Base-by-base conservation (phyloP, 495 filamentous ascomycete species). In the Penicillium desertorum region DNA sequence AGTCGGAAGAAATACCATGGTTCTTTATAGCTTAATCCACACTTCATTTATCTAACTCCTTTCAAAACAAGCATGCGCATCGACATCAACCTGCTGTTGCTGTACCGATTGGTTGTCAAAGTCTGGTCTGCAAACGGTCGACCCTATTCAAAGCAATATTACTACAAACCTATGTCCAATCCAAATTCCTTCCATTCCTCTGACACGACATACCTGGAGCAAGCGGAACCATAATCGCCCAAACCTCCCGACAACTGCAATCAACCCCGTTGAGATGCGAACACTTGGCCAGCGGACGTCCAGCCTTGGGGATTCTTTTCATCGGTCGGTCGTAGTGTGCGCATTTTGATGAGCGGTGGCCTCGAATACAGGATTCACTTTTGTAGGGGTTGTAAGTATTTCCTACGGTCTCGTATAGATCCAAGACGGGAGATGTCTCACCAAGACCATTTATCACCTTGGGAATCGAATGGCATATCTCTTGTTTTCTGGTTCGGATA, bases 181-280 rank as follows among this genome's bases (percentile, higher is more conserved):
- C 23, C 14, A 19, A 10, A 29, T 9, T 2, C 6, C 8, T n/a
- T 27, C 12, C 10, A 17, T 22, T 17, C 5, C 30, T 50, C 30
- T 27, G 25, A 27, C 8, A 34, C 12, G 20, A 25, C 37, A n/a
- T 53, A 53, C 39, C 51, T 43, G 39, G 46, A 34, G 17, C 17
- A 43, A 53, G 36, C 16, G 39, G 51, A 44, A 44, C 39, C 51
- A 53, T 53, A 20, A 53, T 22, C 10, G 51, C 51, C 51, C 51
- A 44, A 16, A 44, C 27, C 25, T 53, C 51, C 6, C 39, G 51
- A 32, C 51, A 53, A 44, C 22, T 7, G 19, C 51, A 53, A 44
- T 53, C 36, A 11, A 6, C 11, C 2, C 39, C 39, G 9, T 23
- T 27, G 6, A 53, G 9, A 30, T 53, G 51, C 3, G 22, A n/a